phyloP scores from a whole-genome alignment of 2,329 filamentous ascomycete genomes.

The Ophiostoma angusticollis region DNA sequence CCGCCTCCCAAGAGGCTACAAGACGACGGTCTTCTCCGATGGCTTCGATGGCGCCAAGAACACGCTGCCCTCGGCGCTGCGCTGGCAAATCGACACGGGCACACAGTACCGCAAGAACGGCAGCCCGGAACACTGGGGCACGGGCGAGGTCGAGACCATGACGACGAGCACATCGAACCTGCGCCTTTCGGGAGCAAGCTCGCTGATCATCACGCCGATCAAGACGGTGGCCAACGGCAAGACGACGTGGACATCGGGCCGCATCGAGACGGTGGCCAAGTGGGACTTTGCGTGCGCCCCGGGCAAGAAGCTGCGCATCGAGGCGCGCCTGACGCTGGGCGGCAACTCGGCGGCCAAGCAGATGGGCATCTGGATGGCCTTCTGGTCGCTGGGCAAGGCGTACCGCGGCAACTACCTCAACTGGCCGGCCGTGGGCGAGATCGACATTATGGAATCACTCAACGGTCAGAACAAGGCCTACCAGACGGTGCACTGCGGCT shows the following conservation, averaged over 20 bases:
- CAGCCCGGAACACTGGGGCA: constrained; percentile 35
- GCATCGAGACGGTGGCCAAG: constrained; percentile 28
- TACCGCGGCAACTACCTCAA: constrained; percentile 26
- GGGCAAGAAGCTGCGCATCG: constrained; percentile 25
- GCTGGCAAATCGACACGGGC: constrained; percentile 32
- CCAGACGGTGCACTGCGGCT: constrained; percentile 31
- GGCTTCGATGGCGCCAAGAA: constrained; percentile 19
- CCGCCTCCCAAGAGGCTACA: constrained; percentile 20
- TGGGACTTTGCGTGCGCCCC: constrained; percentile 23
- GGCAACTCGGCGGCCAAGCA: constrained; percentile 16
- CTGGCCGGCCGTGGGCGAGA: constrained; percentile 31
- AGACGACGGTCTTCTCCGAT: constrained; percentile 15
- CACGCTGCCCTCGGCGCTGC: constrained; percentile 23
- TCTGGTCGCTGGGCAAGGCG: constrained; percentile 30
- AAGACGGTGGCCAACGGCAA: constrained; percentile 12
- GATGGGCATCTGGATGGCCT: constrained; percentile 33
- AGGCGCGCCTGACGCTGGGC: constrained; percentile 27
- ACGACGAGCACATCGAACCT: constrained; percentile 28
- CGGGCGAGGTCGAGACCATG: constrained; percentile 34
- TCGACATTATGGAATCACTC: constrained; percentile 32
- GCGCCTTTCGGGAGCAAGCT: constrained; percentile 23
- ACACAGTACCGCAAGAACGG: constrained; percentile 33
- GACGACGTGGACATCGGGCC: constrained; percentile 29
- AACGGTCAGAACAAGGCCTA: constrained; percentile 25
- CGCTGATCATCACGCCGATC: constrained; percentile 24